A percentile compares a stretch with the other conserved stretches of the same genome.
These are phyloP conservation scores for Russula abietina DNA, from an alignment of 768 basidiomycete genomes.

Conservation along the genomic window DNA sequence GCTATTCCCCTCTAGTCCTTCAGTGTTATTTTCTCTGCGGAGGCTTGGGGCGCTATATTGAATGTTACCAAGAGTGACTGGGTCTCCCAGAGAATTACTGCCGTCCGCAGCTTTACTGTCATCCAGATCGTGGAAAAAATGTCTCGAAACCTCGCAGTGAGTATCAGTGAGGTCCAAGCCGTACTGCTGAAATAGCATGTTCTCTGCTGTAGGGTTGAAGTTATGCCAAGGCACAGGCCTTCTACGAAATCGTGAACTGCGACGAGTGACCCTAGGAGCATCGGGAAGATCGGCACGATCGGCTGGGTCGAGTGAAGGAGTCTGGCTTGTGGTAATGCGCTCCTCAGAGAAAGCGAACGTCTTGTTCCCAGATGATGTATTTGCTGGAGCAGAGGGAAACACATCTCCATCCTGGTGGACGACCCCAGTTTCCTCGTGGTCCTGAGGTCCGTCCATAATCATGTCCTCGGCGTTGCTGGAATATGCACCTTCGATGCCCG, in stretches of 20 bases:
- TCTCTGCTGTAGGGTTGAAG: neutral
- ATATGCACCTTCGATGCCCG: neutral
- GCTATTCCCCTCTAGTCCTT: neutral
- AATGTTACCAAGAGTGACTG: neutral
- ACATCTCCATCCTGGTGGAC: neutral
- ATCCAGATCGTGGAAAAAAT: neutral
- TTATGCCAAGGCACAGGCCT: neutral
- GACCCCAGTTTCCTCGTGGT: neutral
- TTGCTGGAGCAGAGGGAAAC: neutral
- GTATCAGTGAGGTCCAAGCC: slow-evolving; percentile 3
- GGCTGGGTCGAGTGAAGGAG: slow-evolving; percentile 14
- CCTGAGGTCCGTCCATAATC: neutral
- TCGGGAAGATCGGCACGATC: slow-evolving; percentile 10
- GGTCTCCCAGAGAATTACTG: neutral
- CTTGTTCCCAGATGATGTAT: neutral
- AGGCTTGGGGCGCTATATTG: neutral
- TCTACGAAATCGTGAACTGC: slow-evolving; percentile 9
- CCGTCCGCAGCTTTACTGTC: neutral
- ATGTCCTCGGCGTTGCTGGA: neutral
- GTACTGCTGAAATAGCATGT: slow-evolving; percentile 3
- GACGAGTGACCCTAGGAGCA: neutral
- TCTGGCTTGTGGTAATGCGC: neutral
- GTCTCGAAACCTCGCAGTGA: neutral
- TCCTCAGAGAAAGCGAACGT: neutral
- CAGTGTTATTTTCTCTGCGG: neutral